Evolutionary conservation across 257 asterid species (phyloP).

Genomic region (Jacaranda mimosifolia): DNA sequence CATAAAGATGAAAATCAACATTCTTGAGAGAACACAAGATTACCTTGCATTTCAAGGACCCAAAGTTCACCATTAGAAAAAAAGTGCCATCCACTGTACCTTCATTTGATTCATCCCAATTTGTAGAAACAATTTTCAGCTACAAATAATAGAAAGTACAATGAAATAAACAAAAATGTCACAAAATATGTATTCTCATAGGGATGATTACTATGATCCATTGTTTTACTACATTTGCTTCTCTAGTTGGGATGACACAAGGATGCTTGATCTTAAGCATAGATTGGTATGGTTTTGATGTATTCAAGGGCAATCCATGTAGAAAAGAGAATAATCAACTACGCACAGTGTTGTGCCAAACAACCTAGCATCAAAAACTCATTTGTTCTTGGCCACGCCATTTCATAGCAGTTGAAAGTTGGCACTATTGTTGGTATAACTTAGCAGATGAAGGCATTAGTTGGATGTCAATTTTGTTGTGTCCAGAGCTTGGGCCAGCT

Average conservation of each 20-base stretch:
- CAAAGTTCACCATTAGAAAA: slow-evolving; percentile 72
- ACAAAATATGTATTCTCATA: neutral
- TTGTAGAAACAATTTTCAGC: slow-evolving; percentile 43
- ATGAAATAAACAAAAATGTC: slow-evolving; percentile 3
- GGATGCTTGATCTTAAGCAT: neutral
- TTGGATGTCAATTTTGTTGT: slow-evolving; percentile 95
- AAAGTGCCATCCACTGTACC: slow-evolving; percentile 56
- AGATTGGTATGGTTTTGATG: neutral
- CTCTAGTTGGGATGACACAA: neutral
- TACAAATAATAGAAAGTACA: slow-evolving; percentile 17
- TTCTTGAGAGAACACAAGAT: slow-evolving; percentile 13
- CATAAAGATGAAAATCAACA: neutral
- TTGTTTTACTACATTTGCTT: too few species aligned
- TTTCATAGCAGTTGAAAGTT: slow-evolving; percentile 62
- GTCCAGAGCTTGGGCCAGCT: slow-evolving; percentile 83
- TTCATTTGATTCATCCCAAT: slow-evolving; percentile 42
- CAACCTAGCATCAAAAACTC: slow-evolving; percentile 52
- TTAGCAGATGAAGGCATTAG: too few species aligned
- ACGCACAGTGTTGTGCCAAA: slow-evolving; percentile 17
- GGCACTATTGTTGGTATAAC: slow-evolving; percentile 62
- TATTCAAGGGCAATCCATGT: too few species aligned
- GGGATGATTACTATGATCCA: too few species aligned
- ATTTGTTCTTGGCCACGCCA: slow-evolving; percentile 67
- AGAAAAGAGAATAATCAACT: slow-evolving; percentile 11
- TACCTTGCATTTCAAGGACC: slow-evolving; percentile 72